Evolutionary conservation across 257 asterid species (phyloP), one percentile per base, ranked within the genome.

Genomic region (Echites panduratus): DNA sequence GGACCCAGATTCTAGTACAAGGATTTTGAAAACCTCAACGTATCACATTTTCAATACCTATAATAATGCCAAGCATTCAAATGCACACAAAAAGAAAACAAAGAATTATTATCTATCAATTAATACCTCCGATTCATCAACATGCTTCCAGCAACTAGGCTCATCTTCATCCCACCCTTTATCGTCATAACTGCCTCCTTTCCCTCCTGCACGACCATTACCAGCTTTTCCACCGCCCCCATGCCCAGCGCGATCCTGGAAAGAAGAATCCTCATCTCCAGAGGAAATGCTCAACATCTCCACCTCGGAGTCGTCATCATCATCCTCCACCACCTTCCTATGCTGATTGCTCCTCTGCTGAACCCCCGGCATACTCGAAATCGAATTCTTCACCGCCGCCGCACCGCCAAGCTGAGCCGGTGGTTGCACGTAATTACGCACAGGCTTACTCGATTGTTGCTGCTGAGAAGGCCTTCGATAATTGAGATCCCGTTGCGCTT

Each of bases 201-300:
- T 75, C 69, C 79, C 75, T 61, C 64, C 75, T 32, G 71, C 79
- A 27, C 45, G 54, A 20, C 68, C 90, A 71, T 82, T 75, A 50
- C 83, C 84, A 0, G 77, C 81, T 41, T 94, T 86, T 45, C 80
- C 79, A 83, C 75, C 86, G 27, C 83, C 77, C 66, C 82, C 87
- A 47, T 74, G 82, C 56, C 87, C 78, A 64, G 87, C 87, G 63
- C 84, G 86, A 71, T 88, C 97, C 76, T 78, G 81, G n/a, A 77
- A 59, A 0, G 70, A 52, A 74, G 75, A 47, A 67, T 89, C 97
- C 86, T 94, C 99, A 66, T 94, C 99, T 2, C 99, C 97, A 1
- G 99, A 94, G 5, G 99, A 94, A 78, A 91, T 94, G 84, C 99
- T 94, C 77, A 94, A 87, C 96, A 94, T 74, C 83, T 94, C 99